Base-by-base conservation (phyloP, 176 grass and related monocot species). In the Zoysia japonica region DNA sequence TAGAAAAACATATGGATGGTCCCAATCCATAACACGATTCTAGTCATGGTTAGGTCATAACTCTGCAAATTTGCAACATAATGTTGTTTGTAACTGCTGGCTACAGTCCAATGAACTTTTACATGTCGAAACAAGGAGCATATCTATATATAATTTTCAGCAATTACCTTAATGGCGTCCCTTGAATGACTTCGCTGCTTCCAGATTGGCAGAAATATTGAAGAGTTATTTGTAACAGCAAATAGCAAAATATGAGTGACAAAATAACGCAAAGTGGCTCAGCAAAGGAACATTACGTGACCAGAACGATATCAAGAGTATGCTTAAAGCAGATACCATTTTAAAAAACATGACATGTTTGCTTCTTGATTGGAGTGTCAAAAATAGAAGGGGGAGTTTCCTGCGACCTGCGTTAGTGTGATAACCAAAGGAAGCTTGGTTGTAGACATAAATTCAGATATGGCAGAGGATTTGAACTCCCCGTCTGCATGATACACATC, bases 351-450 rank as follows among this genome's bases (percentile, higher is more conserved):
- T 42, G 67, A 69, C 85, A 57, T 85, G 90, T 92, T 84, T 98
- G 96, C 28, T 90, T 93, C 74, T 98, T 98, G 81, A 98, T 98
- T 59, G 88, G 81, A 82, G 92, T 94, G 55, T 94, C 96, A 84
- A 98, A 98, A 81, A 98, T 70, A 7, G 90, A 85, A 68, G 90
- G 84, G 5, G 90, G 88, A 41, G 77, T 87, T 78, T 98, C 92
- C 72, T 85, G 85, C 60, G 90, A 94, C 92, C 72, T 85, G 85
- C 60, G 90, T 95, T 79, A 99, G 93, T 20, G 71, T 82, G 71
- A 79, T 92, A 45, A 99, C 88, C 78, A 95, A 80, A 60, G 96
- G 92, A 83, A 95, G 90, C 81, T 89, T 98, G 86, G 88, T 98
- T 6, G 87, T 84, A 68, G 83, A 92, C 9, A 98, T 88, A 80